phyloP scores from a whole-genome alignment of 345 rosid species.

The Gossypium stocksii region DNA sequence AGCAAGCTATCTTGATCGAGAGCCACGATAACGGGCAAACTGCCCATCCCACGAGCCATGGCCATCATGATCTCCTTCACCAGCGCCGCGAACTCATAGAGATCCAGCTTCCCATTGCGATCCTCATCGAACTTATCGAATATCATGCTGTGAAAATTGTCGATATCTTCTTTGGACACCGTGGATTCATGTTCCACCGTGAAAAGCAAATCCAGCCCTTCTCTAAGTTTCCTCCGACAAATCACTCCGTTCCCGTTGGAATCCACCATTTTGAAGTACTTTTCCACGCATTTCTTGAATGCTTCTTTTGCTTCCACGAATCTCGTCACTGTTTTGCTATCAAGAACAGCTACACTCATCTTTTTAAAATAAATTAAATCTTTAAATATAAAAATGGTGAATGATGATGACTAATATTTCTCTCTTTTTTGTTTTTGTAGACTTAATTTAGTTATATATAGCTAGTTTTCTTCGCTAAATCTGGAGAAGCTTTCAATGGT shows the following conservation, averaged over 20 bases:
- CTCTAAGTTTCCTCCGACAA: constrained; percentile 27
- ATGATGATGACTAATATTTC: neutral
- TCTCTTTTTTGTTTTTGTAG: neutral
- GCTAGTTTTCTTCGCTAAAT: neutral
- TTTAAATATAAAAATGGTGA: neutral
- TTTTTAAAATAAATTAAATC: no score
- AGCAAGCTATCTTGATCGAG: constrained; percentile 44
- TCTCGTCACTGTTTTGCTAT: constrained; percentile 32
- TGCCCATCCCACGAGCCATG: constrained; percentile 47
- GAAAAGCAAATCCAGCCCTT: constrained; percentile 30
- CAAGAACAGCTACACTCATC: constrained; percentile 39
- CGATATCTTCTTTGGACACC: constrained; percentile 18
- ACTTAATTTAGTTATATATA: neutral
- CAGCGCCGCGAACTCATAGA: constrained; percentile 23
- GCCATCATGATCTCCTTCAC: constrained; percentile 47
- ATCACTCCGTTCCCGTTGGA: constrained; percentile 34
- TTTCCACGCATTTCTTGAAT: constrained; percentile 26
- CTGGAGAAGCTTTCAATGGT: neutral
- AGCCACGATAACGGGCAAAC: constrained; percentile 37
- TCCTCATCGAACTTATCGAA: constrained; percentile 46
- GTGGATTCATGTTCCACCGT: constrained; percentile 24
- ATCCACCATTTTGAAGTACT: constrained; percentile 37
- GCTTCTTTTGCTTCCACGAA: constrained; percentile 31
- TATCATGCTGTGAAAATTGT: constrained; percentile 16
- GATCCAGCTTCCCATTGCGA: constrained; percentile 20